phyloP scores from a whole-genome alignment of 148 eudicot genomes.

The Nepenthes mirabilis region DNA sequence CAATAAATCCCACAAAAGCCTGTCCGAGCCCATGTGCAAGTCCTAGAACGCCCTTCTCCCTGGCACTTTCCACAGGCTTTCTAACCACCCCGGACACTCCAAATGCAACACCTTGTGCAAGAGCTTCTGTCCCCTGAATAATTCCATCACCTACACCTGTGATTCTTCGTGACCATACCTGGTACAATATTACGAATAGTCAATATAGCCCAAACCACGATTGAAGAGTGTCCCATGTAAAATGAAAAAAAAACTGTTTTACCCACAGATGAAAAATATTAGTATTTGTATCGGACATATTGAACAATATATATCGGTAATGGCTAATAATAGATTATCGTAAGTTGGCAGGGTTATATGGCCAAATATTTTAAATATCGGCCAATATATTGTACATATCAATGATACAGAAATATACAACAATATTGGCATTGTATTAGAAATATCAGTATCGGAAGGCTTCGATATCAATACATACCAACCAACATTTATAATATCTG shows the following conservation, averaged over 20 bases:
- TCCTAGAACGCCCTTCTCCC: constrained; percentile 91
- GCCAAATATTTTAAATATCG: too few relatives aligned
- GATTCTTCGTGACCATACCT: constrained; percentile 92
- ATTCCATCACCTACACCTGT: constrained; percentile 97
- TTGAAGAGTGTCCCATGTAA: background rate
- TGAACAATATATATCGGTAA: too few relatives aligned
- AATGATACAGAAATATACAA: too few relatives aligned
- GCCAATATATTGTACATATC: too few relatives aligned
- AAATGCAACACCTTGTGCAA: constrained; percentile 98
- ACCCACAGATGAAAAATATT: too few relatives aligned
- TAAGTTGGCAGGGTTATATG: too few relatives aligned
- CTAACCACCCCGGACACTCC: constrained; percentile 94
- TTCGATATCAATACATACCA: too few relatives aligned
- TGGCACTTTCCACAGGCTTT: constrained; percentile 92
- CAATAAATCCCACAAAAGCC: constrained; percentile 81
- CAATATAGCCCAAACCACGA: background rate
- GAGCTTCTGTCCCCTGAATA: constrained; percentile 96
- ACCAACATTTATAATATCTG: too few relatives aligned
- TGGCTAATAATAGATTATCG: too few relatives aligned
- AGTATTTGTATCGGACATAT: too few relatives aligned
- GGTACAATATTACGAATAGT: constrained; percentile 9
- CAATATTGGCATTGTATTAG: too few relatives aligned
- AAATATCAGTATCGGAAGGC: too few relatives aligned
- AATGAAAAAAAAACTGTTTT: background rate
- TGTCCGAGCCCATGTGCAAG: constrained; percentile 95